Base-by-base conservation (phyloP, 139 green algal genomes). In the Axilococcus clingmanii region DNA sequence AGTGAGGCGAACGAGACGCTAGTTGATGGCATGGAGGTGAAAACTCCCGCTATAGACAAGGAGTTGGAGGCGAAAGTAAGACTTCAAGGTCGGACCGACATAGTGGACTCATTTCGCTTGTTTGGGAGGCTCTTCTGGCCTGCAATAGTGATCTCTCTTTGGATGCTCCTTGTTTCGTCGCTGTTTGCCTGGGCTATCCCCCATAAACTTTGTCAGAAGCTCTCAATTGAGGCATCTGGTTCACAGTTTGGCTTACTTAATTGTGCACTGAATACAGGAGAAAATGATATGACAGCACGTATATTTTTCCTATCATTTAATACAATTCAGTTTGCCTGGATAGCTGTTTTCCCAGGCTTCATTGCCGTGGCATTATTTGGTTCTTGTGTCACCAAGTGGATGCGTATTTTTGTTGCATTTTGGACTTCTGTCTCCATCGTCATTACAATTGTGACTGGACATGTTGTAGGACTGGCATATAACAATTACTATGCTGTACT, bases 231-330 rank as follows among this genome's bases (percentile, higher is more conserved):
- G 12, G 15, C 43, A 33, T 57, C 49, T 28, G 49, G 49, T 37
- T 57, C 49, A 15, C 20, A 29, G 4, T n/a, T 57, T 33, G 49
- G 49, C 8, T 25, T 48, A 28, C 54, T 29, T 27, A 22, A 40
- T 16, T 61, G 37, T 29, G 40, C 54, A 5, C 43, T 44, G 15
- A 42, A 44, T 19, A 44, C 49, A 15, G 29, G 54, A 28, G 54
- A 23, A 15, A 37, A 61, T 16, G 38, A 61, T 17, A 35, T 40
- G 23, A 5, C 19, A 16, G n/a, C 15, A 19, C 33, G 54, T 17
- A 41, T 61, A 51, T 68, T 62, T 36, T 63, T 33, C 23, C 43
- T 68, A 1, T 7, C 56, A 23, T 68, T 43, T 52, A 63, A 42
- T 41, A 30, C 35, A 3, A 38, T 55, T 16, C 31, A 58, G 25